Evolutionary conservation across 176 grass and related monocot genomes (phyloP), one percentile per base, ranked within the genome.

Genomic region (Oryza nivara): DNA sequence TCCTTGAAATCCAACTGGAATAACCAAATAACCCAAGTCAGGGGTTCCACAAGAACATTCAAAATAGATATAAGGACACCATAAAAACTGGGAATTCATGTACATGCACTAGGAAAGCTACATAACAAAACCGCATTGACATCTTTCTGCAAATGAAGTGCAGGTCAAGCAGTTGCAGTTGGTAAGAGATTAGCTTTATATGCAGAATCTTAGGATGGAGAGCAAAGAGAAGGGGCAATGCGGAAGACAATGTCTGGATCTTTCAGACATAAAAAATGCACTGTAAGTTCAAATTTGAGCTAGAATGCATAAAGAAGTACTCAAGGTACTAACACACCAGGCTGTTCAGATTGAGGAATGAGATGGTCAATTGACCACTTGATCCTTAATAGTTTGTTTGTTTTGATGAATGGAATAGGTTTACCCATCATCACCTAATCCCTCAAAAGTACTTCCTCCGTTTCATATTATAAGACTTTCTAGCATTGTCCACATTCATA

Each of bases 1-100:
- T 90, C 83, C 74, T 84, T 81, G 30, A 88, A 82, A 41, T 91
- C 68, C 63, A 92, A 75, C 92, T 94, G 68, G 28, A 86, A 28
- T 63, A 63, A 23, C n/a, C n/a, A 9, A 63, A 63, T 63, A 63
- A 63, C n/a, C n/a, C n/a, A 61, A 63, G 2, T 63, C 58, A 63
- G 58, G 58, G 58, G n/a, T 63, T 63, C 58, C 58, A 63, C 58
- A 63, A 63, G 58, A 63, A 23, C 34, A 66, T 80, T 25, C 54
- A 51, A 78, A 67, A n/a, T 23, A 49, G 66, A 0, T 63, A 79
- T 20, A 16, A 49, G 67, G 41, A 35, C 30, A 20, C 48, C 48
- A n/a, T 20, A 35, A 77, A 20, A 25, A 13, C 20, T 4, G 10
- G n/a, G 2, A 60, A 38, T 19, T 58, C 43, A 67, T 34, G 4